Evolutionary conservation across 495 filamentous ascomycete species (phyloP), one percentile per base, ranked within the genome.

Genomic region (Hypoxylon lienhwacheense): DNA sequence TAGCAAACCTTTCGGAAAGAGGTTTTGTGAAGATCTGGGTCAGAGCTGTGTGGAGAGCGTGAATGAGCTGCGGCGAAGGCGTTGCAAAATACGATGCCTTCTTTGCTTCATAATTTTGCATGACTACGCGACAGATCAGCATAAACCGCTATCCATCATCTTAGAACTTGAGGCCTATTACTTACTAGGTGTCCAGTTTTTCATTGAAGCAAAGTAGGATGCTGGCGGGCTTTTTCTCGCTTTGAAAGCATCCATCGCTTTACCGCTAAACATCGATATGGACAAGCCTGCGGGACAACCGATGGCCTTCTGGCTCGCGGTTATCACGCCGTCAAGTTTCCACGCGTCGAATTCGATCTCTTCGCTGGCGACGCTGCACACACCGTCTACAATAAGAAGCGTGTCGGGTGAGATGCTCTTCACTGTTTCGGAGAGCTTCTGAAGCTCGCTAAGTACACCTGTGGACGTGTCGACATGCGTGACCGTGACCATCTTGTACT

Each of bases 51-150:
- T 98, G 89, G 32, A 98, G 84, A 25, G 93, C 93, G 67, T 88
- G 92, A 58, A 98, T 79, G 31, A 98, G 84, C 73, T 98, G 93
- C 4, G 93, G 95, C 8, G 90, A 87, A 0, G 93, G 93, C 8
- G 93, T 98, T 20, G 93, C 93, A 69, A 98, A 98, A 77, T 98
- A 98, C 8, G 90, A 95, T 32, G 95, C 82, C 73, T 97, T 98
- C 73, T 88, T 86, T 60, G 88, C 89, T 76, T 98, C 93, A 75
- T 98, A 98, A 69, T 96, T 96, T 76, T 91, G 84, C 93, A 98
- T 97, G 66, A 98, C 81, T 86, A 40, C 7, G 28, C 20, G 26
- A 24, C 8, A 5, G 25, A 19, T 62, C 15, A 62, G 53, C 29
- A 21, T 22, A n/a, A n/a, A n/a, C n/a, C 19, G 50, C 26, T 49